phyloP scores from a whole-genome alignment of 2,329 filamentous ascomycete genomes.

The Alternaria viburni region DNA sequence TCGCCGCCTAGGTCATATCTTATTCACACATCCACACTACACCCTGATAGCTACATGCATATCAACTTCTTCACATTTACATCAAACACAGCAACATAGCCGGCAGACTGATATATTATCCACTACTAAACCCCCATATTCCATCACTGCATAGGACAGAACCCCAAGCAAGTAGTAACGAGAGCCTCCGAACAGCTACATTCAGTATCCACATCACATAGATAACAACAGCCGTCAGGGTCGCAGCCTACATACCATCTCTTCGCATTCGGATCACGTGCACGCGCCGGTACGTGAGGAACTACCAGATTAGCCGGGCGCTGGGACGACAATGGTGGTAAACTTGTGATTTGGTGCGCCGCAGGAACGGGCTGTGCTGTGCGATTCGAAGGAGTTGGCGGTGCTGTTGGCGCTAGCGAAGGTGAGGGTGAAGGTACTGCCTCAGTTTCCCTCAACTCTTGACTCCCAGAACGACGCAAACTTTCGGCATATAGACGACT shows the following conservation, averaged over 20 bases:
- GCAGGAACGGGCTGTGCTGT: neutral
- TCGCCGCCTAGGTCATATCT: accelerated
- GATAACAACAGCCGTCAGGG: neutral
- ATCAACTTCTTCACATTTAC: neutral
- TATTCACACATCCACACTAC: neutral
- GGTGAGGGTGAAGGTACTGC: neutral
- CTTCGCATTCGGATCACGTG: neutral
- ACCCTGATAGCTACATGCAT: neutral
- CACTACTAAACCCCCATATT: neutral
- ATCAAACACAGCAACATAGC: neutral
- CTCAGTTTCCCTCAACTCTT: neutral
- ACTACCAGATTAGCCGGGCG: too few species aligned
- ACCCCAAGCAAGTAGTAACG: neutral
- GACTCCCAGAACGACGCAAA: neutral
- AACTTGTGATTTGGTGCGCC: neutral
- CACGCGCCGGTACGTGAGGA: neutral
- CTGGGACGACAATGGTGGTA: neutral
- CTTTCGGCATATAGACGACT: neutral
- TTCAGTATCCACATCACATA: neutral
- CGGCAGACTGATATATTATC: neutral
- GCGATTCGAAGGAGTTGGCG: neutral
- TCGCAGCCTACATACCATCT: neutral
- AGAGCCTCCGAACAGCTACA: neutral
- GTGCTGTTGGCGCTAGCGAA: neutral
- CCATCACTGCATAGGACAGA: neutral